Percentiles rank a stretch among this genome's conserved stretches.
Conservation (phyloP, 768 basidiomycete species). For the Termitomyces sp. region DNA sequence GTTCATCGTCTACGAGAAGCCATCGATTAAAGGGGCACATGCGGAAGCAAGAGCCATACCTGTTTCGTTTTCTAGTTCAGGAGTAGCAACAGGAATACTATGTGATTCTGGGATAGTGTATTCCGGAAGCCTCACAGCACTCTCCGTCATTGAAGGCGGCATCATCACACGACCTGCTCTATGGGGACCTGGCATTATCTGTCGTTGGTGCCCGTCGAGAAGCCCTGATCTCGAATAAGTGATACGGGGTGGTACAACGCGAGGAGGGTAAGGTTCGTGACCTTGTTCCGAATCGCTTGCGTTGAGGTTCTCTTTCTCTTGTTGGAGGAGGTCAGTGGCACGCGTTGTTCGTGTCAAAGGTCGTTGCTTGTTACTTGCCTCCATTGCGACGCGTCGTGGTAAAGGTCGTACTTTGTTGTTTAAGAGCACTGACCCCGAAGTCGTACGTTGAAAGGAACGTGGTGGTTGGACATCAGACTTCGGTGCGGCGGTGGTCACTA, state of each 20-base stretch:
- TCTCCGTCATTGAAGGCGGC: conserved; percentile 22
- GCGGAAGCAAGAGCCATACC: conserved; percentile 21
- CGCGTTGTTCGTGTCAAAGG: conserved; percentile 11
- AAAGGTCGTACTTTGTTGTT: conserved; percentile 30
- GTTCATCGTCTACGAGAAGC: conserved; percentile 17
- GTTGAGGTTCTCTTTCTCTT: conserved; percentile 47
- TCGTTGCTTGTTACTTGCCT: conserved; percentile 27
- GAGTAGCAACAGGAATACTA: conserved; percentile 30
- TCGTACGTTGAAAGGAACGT: conserved; percentile 63
- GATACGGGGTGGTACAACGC: conserved; percentile 7
- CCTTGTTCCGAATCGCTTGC: conserved; percentile 31
- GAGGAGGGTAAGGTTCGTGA: conserved; percentile 26
- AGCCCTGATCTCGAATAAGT: conserved; percentile 24
- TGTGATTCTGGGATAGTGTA: conserved; percentile 21
- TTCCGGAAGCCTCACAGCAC: conserved; percentile 7
- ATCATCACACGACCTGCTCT: conserved; percentile 51
- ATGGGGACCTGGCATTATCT: conserved; percentile 39
- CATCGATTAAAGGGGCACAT: not conserved
- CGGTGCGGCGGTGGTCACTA: conserved; percentile 25
- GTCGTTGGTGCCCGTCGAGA: conserved; percentile 28
- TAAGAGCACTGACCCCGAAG: conserved; percentile 53
- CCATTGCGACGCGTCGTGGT: conserved; percentile 39
- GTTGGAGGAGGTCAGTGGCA: conserved; percentile 28
- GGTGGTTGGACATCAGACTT: conserved; percentile 25
- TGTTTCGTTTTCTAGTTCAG: conserved; percentile 34